phyloP scores from a whole-genome alignment of 2,329 filamentous ascomycete genomes.

The Ceratocystis eucalypticola region DNA sequence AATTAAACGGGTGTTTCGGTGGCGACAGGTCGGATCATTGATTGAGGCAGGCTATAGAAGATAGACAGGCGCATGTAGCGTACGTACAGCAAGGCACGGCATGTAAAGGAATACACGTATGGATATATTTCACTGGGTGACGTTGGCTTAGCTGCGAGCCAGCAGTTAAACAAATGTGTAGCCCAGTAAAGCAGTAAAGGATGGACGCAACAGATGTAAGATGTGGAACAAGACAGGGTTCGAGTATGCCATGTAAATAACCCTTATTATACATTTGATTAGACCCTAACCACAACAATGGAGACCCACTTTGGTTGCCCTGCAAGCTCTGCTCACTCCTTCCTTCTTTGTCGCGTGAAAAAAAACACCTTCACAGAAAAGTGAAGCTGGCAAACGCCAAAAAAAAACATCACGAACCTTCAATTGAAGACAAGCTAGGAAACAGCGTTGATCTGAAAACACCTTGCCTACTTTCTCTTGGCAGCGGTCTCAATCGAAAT shows the following conservation, averaged over 20 bases:
- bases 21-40: background rate
- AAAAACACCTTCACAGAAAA: slow-evolving; percentile 5
- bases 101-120: too few species aligned
- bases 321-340: background rate
- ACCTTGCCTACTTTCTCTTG: background rate
- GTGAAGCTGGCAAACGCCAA: slow-evolving; percentile 2
- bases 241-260: background rate
- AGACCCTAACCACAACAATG: background rate
- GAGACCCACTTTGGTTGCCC: slow-evolving; percentile 4
- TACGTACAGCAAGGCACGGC: too few species aligned
- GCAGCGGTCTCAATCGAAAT: too few species aligned
- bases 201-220: background rate
- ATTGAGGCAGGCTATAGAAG: background rate
- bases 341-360: background rate
- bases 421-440: background rate
- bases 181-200: too few species aligned
- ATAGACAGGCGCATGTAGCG: background rate
- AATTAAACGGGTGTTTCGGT: background rate
- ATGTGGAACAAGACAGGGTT: background rate
- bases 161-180: too few species aligned
- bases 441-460: background rate
- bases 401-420: slow-evolving; percentile 11
- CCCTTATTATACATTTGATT: background rate
- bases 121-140: too few species aligned
- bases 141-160: too few species aligned